A percentile compares a stretch with the other conserved stretches of the same genome.
phyloP scores from a whole-genome alignment of 1,284 basidiomycete species.

The Heterobasidion parviporum region DNA sequence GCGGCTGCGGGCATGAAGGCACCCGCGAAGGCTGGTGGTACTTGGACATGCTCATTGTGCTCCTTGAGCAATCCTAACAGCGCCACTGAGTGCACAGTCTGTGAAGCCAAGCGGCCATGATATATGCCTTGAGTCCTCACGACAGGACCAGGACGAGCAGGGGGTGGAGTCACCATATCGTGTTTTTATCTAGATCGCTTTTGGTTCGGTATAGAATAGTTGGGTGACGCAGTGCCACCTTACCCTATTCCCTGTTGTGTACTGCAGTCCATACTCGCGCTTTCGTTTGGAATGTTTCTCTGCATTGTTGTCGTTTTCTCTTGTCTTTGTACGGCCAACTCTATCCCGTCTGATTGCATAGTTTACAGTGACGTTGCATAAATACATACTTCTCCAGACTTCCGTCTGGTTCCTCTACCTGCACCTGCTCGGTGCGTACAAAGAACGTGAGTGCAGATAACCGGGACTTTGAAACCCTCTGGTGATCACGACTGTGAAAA shows the following conservation, averaged over 20 bases:
- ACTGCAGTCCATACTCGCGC: too few relatives aligned
- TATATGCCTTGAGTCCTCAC: not conserved
- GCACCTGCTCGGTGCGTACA: too few relatives aligned
- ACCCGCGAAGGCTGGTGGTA: conserved; percentile 22
- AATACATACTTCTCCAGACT: not conserved
- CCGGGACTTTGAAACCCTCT: too few relatives aligned
- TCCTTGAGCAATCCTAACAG: conserved; percentile 28
- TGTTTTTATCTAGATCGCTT: too few relatives aligned
- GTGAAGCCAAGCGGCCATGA: conserved; percentile 27
- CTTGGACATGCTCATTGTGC: conserved; percentile 39
- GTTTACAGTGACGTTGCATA: not conserved
- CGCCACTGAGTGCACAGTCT: conserved; percentile 35
- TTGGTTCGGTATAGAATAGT: too few relatives aligned
- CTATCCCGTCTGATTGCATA: not conserved
- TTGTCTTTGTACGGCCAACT: too few relatives aligned
- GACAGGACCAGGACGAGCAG: not conserved
- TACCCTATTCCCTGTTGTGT: too few relatives aligned
- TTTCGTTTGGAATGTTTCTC: too few relatives aligned
- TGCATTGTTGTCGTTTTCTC: too few relatives aligned
- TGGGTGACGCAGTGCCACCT: too few relatives aligned
- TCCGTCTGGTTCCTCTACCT: too few relatives aligned
- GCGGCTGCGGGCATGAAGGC: conserved; percentile 39
- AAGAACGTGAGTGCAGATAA: too few relatives aligned
- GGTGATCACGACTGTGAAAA: conserved; percentile 23
- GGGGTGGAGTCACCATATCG: not conserved